phyloP scores from a whole-genome alignment of 2,329 filamentous ascomycete genomes.

The Grosmannia clavigera region DNA sequence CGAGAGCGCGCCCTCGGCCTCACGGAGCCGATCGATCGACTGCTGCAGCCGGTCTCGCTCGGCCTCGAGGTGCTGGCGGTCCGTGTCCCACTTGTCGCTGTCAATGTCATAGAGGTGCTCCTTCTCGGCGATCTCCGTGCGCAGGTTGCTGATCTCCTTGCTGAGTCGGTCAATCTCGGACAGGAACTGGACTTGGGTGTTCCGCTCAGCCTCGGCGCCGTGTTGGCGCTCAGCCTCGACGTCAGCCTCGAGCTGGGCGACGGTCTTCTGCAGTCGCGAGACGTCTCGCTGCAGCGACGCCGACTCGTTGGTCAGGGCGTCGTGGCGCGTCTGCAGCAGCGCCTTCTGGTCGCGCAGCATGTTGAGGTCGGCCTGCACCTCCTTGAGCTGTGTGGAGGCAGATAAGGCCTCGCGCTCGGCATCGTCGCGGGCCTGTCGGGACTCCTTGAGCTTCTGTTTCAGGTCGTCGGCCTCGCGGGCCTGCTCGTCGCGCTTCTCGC shows the following conservation, averaged over 20 bases:
- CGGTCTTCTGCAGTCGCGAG: slow-evolving; percentile 31
- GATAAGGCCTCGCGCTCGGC: slow-evolving; percentile 24
- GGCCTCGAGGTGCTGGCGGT: slow-evolving; percentile 50
- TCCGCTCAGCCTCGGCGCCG: slow-evolving; percentile 46
- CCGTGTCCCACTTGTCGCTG: slow-evolving; percentile 59
- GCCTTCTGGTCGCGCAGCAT: slow-evolving; percentile 51
- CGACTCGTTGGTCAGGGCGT: slow-evolving; percentile 54
- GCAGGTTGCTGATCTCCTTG: slow-evolving; percentile 48
- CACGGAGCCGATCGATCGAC: slow-evolving; percentile 57
- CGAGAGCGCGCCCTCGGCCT: slow-evolving; percentile 54
- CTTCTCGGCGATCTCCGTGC: slow-evolving; percentile 54
- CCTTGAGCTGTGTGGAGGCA: slow-evolving; percentile 37
- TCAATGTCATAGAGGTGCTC: slow-evolving; percentile 60
- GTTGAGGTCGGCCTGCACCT: slow-evolving; percentile 47
- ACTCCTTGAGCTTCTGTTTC: slow-evolving; percentile 29
- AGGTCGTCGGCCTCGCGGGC: slow-evolving; percentile 34
- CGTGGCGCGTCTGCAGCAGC: slow-evolving; percentile 55
- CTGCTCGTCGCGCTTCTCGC: slow-evolving; percentile 35
- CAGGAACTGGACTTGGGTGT: slow-evolving; percentile 27
- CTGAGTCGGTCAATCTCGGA: slow-evolving; percentile 36
- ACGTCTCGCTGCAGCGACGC: slow-evolving; percentile 54
- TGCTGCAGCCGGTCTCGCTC: slow-evolving; percentile 56
- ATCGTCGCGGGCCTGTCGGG: slow-evolving; percentile 29
- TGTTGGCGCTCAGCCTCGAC: slow-evolving; percentile 45
- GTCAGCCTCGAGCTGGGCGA: slow-evolving; percentile 34